phyloP scores from a whole-genome alignment of 257 asterid species.

The Echium plantagineum region DNA sequence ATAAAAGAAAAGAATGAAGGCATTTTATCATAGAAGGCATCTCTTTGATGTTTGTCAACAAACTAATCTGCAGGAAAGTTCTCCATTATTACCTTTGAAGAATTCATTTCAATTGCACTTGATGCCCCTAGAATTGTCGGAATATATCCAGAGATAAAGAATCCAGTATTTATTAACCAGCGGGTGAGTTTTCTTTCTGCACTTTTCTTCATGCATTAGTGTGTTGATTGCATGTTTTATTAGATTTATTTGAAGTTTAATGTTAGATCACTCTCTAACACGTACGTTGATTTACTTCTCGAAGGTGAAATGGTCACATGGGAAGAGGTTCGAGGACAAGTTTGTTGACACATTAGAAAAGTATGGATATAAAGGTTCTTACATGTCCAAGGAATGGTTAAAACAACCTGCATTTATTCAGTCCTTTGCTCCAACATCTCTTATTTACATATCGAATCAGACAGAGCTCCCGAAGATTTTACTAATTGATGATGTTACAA shows the following conservation, averaged over 20 bases:
- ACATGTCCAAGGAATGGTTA: conserved; percentile 81
- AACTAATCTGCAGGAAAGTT: conserved; percentile 59
- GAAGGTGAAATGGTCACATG: conserved; percentile 87
- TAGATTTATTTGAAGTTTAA: not conserved
- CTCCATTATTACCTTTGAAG: conserved; percentile 77
- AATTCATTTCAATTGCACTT: conserved; percentile 72
- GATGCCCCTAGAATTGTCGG: conserved; percentile 87
- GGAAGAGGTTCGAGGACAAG: conserved; percentile 77
- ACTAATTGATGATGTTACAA: conserved; percentile 44
- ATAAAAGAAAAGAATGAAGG: not conserved
- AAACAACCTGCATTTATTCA: conserved; percentile 77
- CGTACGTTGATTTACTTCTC: conserved; percentile 1
- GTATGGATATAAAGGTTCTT: conserved; percentile 76
- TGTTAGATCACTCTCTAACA: not conserved
- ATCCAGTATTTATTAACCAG: conserved; percentile 78
- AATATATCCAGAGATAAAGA: conserved; percentile 95
- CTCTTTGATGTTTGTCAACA: not conserved
- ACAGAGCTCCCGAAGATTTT: conserved; percentile 81
- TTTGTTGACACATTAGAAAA: conserved; percentile 65
- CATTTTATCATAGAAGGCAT: not conserved
- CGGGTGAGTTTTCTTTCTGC: conserved; percentile 36
- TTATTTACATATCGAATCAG: conserved; percentile 51
- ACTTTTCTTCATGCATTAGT: not conserved
- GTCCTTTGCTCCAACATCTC: conserved; percentile 92
- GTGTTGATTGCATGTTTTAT: not conserved